Base-by-base conservation (phyloP, 1,139 yeast species). In the Yamadazyma pseudoaaseri region DNA sequence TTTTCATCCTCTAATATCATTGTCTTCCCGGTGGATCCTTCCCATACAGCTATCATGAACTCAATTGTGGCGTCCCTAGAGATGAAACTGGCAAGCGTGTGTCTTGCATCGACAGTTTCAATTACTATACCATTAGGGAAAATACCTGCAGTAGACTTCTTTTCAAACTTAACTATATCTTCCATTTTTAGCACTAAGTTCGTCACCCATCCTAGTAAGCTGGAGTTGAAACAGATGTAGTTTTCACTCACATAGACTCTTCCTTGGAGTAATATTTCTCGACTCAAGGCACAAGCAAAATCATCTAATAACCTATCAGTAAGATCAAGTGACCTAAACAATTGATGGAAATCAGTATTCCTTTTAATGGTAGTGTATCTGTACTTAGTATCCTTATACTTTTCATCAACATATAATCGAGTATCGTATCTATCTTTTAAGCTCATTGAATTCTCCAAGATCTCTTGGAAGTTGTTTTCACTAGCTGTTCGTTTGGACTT, bases 191-290 rank as follows among this genome's bases (percentile, higher is more conserved):
- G 74, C 5, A 84, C 76, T 27, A 90, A 59, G 45, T 76, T 86
- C 3, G 97, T 87, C 2, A 87, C 87, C 96, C 96, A 90, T 1
- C 97, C 97, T 31, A 94, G 65, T 29, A 92, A 70, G 50, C 87
- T 87, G n/a, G 97, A 86, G 50, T 87, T 84, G 65, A 94, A 94
- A 54, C 97, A 87, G 2, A 92, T 57, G 49, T 83, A 79, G 39
- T 76, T 75, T 47, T 86, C 95, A 14, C 96, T 80, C 2, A 94
- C 75, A 54, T 87, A 94, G 20, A 92, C 52, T 35, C 96, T 70
- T 6, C 99, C 99, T 49, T 94, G 98, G n/a, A 89, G 65, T 16
- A 92, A 63, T 34, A 92, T 87, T 41, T 92, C 97, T 38, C 89
- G 68, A 48, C 92, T 84, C 39, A 92, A 60, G 0, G 97, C 97